A percentile compares a stretch with the other conserved stretches of the same genome.
Evolutionary conservation across 805 yeast species (phyloP).

Genomic region (Ogataea zsoltii): DNA sequence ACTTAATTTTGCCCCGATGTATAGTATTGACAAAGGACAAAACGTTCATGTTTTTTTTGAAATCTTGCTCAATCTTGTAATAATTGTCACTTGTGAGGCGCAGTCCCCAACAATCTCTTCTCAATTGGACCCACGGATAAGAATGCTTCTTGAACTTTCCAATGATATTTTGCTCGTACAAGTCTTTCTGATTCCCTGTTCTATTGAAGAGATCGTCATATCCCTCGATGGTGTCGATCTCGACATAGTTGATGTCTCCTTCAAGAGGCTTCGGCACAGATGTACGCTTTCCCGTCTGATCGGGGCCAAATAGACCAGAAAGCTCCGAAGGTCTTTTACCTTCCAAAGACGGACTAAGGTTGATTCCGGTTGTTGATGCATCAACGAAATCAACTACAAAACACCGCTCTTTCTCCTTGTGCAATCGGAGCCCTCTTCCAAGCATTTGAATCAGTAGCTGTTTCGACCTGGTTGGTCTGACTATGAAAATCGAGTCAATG

Average conservation of each 20-base stretch:
- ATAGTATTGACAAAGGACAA: slow-evolving; percentile 15
- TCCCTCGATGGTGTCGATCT: slow-evolving; percentile 31
- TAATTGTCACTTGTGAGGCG: slow-evolving; percentile 16
- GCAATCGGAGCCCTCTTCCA: slow-evolving; percentile 80
- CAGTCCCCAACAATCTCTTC: slow-evolving; percentile 26
- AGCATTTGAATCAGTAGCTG: slow-evolving; percentile 81
- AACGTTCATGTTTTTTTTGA: slow-evolving; percentile 9
- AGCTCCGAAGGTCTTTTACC: slow-evolving; percentile 19
- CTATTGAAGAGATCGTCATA: slow-evolving; percentile 27
- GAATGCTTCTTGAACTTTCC: slow-evolving; percentile 12
- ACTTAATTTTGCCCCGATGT: slow-evolving; percentile 14
- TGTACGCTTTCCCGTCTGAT: not conserved
- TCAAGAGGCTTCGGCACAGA: slow-evolving; percentile 3
- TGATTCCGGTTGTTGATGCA: slow-evolving; percentile 38
- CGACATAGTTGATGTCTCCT: slow-evolving; percentile 29
- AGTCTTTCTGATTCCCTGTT: slow-evolving; percentile 13
- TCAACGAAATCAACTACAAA: slow-evolving; percentile 80
- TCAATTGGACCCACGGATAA: slow-evolving; percentile 24
- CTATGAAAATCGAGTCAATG: slow-evolving; percentile 75
- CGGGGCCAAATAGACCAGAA: slow-evolving; percentile 17
- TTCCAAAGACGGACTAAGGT: slow-evolving; percentile 24
- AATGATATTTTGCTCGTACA: slow-evolving; percentile 14
- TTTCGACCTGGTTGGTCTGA: slow-evolving; percentile 78
- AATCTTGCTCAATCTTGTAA: slow-evolving; percentile 22
- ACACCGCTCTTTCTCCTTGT: slow-evolving; percentile 62